Percentiles rank a stretch among this genome's conserved stretches.
phyloP scores from a whole-genome alignment of 2,329 filamentous ascomycete species.

The Colletotrichum higginsianum region DNA sequence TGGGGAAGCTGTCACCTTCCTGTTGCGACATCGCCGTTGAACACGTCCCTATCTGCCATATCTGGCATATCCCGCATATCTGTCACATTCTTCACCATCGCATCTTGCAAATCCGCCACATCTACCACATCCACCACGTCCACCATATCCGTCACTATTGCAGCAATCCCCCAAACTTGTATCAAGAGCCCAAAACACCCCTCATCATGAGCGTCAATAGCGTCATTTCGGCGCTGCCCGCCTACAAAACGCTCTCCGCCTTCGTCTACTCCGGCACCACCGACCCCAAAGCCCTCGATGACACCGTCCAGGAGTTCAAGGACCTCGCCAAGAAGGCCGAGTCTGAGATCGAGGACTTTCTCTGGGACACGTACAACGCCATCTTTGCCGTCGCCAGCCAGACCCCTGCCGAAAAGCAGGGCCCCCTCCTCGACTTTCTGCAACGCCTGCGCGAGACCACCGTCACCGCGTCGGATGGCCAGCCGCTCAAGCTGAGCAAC shows the following conservation, averaged over 20 bases:
- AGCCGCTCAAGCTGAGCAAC: constrained; percentile 43
- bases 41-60: background rate
- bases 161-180: background rate
- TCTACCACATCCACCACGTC: no score
- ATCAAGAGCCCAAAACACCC: background rate
- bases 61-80: background rate
- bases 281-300: constrained; percentile 11
- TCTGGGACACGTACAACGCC: constrained; percentile 45
- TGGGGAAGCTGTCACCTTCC: constrained; percentile 13
- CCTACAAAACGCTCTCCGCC: constrained; percentile 32
- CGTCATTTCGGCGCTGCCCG: constrained; percentile 25
- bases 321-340: constrained; percentile 29
- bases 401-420: constrained; percentile 45
- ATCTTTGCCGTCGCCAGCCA: constrained; percentile 46
- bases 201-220: constrained; percentile 13
- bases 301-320: constrained; percentile 39
- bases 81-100: background rate
- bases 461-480: constrained; percentile 39
- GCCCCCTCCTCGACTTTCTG: constrained; percentile 45
- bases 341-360: constrained; percentile 36
- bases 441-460: constrained; percentile 41
- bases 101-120: no score
- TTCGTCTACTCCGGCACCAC: constrained; percentile 7
- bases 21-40: constrained; percentile 3
- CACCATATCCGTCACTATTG: no score